Evolutionary conservation across 306 rosid genomes (phyloP).

Genomic region (Hylodesmum podocarpum): DNA sequence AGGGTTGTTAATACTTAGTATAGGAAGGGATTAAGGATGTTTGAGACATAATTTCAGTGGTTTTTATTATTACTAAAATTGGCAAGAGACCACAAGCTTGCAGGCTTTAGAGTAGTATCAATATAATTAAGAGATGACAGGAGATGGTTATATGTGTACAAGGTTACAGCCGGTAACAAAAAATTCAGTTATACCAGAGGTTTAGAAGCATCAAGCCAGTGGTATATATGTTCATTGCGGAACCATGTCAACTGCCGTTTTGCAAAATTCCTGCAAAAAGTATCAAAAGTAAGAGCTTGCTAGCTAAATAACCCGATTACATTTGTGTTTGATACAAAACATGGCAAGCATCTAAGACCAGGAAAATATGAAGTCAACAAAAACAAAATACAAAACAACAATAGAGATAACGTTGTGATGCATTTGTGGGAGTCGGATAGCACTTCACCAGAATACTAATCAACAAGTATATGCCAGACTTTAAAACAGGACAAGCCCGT

Average conservation of each 20-base stretch:
- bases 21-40: neutral
- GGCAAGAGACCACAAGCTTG: neutral
- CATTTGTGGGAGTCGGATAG: neutral
- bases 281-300: slow-evolving; percentile 8
- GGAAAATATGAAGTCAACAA: neutral
- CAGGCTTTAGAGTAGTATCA: neutral
- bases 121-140: neutral
- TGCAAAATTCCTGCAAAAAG: slow-evolving; percentile 79
- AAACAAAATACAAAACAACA: slow-evolving; percentile 17
- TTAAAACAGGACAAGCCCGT: neutral
- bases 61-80: neutral
- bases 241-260: slow-evolving; percentile 94
- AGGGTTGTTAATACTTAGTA: neutral
- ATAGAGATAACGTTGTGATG: neutral
- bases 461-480: neutral
- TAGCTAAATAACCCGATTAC: slow-evolving; percentile 10
- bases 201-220: slow-evolving; percentile 94
- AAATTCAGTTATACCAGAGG: slow-evolving; percentile 62
- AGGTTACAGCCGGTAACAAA: slow-evolving; percentile 1
- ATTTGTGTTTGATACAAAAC: neutral
- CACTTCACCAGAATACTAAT: neutral
- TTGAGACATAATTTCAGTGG: neutral
- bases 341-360: neutral
- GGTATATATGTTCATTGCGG: slow-evolving; percentile 80
- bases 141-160: neutral